phyloP scores from a whole-genome alignment of 371 early-diverging fungal genomes.

The Apophysomyces elegans region DNA sequence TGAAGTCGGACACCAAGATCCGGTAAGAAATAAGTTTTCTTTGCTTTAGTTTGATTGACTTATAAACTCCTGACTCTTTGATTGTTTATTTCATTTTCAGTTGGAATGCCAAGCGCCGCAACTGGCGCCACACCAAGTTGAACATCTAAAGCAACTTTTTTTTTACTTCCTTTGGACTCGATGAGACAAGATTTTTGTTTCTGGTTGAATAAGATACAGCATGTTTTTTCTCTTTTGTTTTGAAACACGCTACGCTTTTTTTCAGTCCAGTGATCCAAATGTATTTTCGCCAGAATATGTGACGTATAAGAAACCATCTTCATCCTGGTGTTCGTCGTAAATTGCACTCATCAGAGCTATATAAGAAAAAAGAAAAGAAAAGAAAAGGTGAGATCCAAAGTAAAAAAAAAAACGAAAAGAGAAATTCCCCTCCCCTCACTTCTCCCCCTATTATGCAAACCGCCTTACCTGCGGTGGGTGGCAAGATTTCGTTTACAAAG shows the following conservation, averaged over 20 bases:
- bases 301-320: conserved; percentile 95
- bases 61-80: neutral
- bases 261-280: conserved; percentile 52
- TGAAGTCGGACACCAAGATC: conserved; percentile 91
- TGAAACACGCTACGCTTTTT: neutral
- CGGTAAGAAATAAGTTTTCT: conserved; percentile 44
- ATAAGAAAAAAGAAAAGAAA: neutral
- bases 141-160: conserved; percentile 65
- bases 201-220: conserved; percentile 6
- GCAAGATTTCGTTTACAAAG: conserved; percentile 95
- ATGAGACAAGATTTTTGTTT: neutral
- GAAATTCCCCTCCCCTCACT: neutral
- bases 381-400: neutral
- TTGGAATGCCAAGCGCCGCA: conserved; percentile 96
- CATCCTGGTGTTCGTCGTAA: conserved; percentile 95
- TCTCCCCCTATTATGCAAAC: neutral
- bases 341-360: conserved; percentile 83
- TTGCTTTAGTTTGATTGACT: too few relatives aligned
- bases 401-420: neutral
- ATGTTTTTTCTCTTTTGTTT: conserved; percentile 13
- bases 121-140: conserved; percentile 98
- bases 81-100: conserved; percentile 29
- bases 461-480: conserved; percentile 75
- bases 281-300: conserved; percentile 85
- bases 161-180: neutral